Evolutionary conservation across 495 filamentous ascomycete genomes (phyloP).

Genomic region (Xylaria grammica): DNA sequence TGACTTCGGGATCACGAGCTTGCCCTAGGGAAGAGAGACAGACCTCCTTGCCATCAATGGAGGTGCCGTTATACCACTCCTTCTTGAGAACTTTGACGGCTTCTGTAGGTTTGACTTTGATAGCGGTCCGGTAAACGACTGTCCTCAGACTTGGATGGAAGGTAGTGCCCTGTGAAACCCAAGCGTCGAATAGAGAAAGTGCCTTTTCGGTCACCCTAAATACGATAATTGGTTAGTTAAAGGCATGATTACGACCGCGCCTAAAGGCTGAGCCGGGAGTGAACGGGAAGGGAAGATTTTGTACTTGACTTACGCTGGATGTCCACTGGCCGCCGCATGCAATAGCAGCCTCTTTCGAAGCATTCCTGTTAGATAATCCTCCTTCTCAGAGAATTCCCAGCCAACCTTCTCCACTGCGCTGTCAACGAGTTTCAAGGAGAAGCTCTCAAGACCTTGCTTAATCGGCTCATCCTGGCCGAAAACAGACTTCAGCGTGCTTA

Average conservation of each 20-base stretch:
- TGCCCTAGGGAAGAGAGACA: slow-evolving; percentile 77
- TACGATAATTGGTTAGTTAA: slow-evolving; percentile 20
- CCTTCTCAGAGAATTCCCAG: slow-evolving; percentile 76
- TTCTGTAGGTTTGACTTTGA: slow-evolving; percentile 68
- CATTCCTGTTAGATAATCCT: slow-evolving; percentile 82
- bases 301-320: slow-evolving; percentile 64
- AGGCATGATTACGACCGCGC: background rate
- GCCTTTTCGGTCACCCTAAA: slow-evolving; percentile 70
- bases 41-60: slow-evolving; percentile 89
- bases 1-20: slow-evolving; percentile 68
- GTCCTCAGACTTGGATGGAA: slow-evolving; percentile 80
- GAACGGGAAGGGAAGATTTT: background rate
- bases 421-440: slow-evolving; percentile 71
- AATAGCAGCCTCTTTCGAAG: slow-evolving; percentile 79
- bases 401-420: slow-evolving; percentile 78
- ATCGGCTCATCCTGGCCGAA: slow-evolving; percentile 61
- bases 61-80: slow-evolving; percentile 78
- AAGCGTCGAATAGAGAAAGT: slow-evolving; percentile 74
- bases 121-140: slow-evolving; percentile 78
- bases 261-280: background rate
- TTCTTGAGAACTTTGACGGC: slow-evolving; percentile 75
- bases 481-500: slow-evolving; percentile 59
- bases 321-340: slow-evolving; percentile 73
- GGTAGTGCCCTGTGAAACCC: slow-evolving; percentile 67
- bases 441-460: slow-evolving; percentile 69